Conservation (phyloP, 2,329 filamentous ascomycete species). For the Zasmidium cellare region DNA sequence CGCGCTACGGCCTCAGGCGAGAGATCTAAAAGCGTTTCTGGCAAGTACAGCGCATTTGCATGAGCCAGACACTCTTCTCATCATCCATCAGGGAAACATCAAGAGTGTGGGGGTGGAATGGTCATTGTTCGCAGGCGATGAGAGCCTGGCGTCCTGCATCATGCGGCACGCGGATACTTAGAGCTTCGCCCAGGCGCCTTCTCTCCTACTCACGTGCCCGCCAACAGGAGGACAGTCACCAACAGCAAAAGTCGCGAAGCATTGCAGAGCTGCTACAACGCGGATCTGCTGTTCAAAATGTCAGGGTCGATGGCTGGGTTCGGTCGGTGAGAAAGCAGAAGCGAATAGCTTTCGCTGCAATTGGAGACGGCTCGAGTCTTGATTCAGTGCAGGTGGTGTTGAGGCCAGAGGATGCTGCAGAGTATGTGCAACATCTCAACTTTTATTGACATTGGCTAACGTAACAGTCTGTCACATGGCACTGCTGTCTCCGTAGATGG, state of each 20-base stretch:
- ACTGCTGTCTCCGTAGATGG: constrained; percentile 77
- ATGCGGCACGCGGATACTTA: constrained; percentile 18
- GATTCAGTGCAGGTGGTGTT: constrained; percentile 79
- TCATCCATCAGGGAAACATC: not conserved
- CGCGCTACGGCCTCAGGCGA: not conserved
- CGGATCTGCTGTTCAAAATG: constrained; percentile 26
- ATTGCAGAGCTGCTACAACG: constrained; percentile 30
- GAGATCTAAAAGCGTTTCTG: not conserved
- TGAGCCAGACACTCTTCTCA: not conserved
- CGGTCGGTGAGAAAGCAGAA: constrained; percentile 87
- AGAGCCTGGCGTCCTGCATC: constrained; percentile 25
- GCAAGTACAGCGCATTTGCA: not conserved
- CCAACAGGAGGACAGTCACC: constrained; percentile 4
- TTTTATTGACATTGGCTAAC: constrained; percentile 1
- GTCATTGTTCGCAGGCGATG: constrained; percentile 20
- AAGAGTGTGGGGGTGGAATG: not conserved
- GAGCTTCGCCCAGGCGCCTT: constrained; percentile 6
- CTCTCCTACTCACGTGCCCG: constrained; percentile 19
- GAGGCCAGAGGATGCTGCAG: constrained; percentile 67
- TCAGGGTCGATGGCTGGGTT: constrained; percentile 71
- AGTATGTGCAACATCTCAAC: constrained; percentile 55
- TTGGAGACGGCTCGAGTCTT: constrained; percentile 84
- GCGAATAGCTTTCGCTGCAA: constrained; percentile 74
- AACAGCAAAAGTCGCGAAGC: constrained; percentile 6
- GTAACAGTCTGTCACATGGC: constrained; percentile 72